Evolutionary conservation across 2,329 filamentous ascomycete species (phyloP).

Genomic region (Cercospora sp.): DNA sequence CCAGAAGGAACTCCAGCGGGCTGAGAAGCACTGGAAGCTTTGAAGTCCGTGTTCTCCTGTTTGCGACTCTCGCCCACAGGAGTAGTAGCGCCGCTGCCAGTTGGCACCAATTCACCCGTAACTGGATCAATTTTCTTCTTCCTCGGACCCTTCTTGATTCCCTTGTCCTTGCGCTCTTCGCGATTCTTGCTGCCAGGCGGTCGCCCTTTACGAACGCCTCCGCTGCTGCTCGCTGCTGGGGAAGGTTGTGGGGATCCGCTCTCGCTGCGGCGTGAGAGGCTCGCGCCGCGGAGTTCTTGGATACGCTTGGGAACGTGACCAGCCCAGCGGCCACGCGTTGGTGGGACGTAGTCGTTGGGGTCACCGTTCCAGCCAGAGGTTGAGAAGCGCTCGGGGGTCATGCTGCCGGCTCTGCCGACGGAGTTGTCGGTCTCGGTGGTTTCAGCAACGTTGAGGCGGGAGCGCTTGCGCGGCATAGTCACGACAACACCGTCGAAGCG

Average conservation of each 20-base stretch:
- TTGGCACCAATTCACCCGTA: not conserved
- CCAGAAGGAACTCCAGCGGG: not conserved
- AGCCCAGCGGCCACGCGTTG: constrained; percentile 35
- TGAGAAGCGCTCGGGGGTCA: constrained; percentile 30
- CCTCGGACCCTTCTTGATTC: constrained; percentile 53
- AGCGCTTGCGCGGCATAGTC: constrained; percentile 31
- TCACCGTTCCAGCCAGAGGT: constrained; percentile 23
- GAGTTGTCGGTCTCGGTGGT: constrained; percentile 16
- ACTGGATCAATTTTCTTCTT: constrained; percentile 25
- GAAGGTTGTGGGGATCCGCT: constrained; percentile 23
- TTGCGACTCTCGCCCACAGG: not conserved
- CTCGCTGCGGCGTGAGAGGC: constrained; percentile 28
- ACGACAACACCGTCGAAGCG: constrained; percentile 36
- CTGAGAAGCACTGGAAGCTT: not conserved
- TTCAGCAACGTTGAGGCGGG: constrained; percentile 21
- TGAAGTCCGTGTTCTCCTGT: not conserved
- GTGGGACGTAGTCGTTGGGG: constrained; percentile 27
- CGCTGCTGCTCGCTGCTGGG: constrained; percentile 9
- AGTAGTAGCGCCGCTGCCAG: not conserved
- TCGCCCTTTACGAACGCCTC: constrained; percentile 38
- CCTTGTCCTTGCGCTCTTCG: constrained; percentile 49
- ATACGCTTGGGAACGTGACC: constrained; percentile 46
- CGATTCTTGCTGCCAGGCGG: constrained; percentile 52
- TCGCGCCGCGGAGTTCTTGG: constrained; percentile 50
- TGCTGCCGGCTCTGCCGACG: constrained; percentile 19